Evolutionary conservation across 2,329 filamentous ascomycete genomes (phyloP), one percentile per base, ranked within the genome.

Genomic region (Emergomyces pasteurianus): DNA sequence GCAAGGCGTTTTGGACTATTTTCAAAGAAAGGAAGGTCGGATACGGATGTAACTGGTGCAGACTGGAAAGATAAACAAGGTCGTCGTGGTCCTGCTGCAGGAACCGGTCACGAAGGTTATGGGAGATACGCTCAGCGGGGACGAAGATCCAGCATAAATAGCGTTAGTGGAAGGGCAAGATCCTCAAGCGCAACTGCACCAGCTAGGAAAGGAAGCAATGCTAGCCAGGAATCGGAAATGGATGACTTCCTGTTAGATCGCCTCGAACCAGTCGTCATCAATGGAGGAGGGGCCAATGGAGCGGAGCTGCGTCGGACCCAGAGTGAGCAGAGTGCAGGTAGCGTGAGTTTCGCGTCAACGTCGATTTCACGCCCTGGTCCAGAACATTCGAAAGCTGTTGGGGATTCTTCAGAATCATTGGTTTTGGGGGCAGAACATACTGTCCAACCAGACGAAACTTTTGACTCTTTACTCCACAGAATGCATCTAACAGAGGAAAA

Each of bases 81-180:
- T 28, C 82, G 88, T 34, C 92, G 90, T 73, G 92, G 92, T 0
- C 92, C 92, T 26, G 84, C 83, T 18, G 92, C 92, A 47, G 92
- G 92, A n/a, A 97, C 92, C 43, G 92, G 92, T 0, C 91, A 97
- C 68, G 92, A 97, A 75, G 77, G 77, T 34, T 81, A 81, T 65
- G 77, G 77, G 14, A 80, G 73, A 65, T 78, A 80, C 67, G 71
- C 72, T 4, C 72, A 74, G 60, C 72, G 78, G 49, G 77, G 77
- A 52, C 73, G 78, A 58, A 77, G 75, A 62, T 59, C 71, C 58
- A 79, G 77, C 59, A 67, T 72, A 55, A 71, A 74, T 60, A 77
- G 71, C 64, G 74, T 68, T 55, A 71, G 71, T 16, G 73, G 70
- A 42, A 73, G 74, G 63, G 73, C 69, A 63, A 73, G 73, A 52